phyloP scores from a whole-genome alignment of 805 yeast species.

The Candida piceae region DNA sequence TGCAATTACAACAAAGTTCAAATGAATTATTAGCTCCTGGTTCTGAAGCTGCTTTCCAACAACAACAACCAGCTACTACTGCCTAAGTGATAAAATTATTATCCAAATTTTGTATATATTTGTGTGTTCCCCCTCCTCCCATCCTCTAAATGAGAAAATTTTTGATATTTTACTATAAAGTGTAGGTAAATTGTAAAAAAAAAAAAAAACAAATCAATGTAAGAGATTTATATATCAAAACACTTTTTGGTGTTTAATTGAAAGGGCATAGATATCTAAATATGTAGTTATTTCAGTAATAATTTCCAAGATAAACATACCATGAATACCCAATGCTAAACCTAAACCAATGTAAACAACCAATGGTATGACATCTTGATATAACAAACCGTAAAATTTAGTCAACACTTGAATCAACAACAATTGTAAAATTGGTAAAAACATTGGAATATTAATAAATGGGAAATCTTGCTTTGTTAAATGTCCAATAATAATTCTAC shows the following conservation, averaged over 20 bases:
- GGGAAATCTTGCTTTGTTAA: conserved; percentile 80
- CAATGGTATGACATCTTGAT: conserved; percentile 41
- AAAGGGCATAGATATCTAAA: conserved; percentile 80
- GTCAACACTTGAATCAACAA: conserved; percentile 32
- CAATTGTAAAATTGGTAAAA: conserved; percentile 54
- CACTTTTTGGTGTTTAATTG: conserved; percentile 72
- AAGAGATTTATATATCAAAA: conserved; percentile 8
- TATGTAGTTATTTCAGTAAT: conserved; percentile 74
- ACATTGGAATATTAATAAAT: conserved; percentile 60
- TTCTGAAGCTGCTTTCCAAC: conserved; percentile 40
- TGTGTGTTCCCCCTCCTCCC: too few relatives aligned
- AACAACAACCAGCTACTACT: conserved; percentile 14
- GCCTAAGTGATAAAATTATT: conserved; percentile 4
- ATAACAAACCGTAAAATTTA: conserved; percentile 33
- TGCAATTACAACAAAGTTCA: conserved; percentile 68
- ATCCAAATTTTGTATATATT: neutral
- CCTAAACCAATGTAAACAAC: conserved; percentile 66
- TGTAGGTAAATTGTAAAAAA: too few relatives aligned
- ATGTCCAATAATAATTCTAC: conserved; percentile 84
- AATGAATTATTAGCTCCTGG: conserved; percentile 71
- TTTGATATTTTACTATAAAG: too few relatives aligned
- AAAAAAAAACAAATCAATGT: neutral
- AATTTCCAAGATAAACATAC: conserved; percentile 68
- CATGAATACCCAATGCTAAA: conserved; percentile 60
- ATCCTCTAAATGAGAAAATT: too few relatives aligned